A percentile compares a stretch with the other conserved stretches of the same genome.
phyloP scores from a whole-genome alignment of 2,329 filamentous ascomycete species.

The Lasiodiplodia sp. region DNA sequence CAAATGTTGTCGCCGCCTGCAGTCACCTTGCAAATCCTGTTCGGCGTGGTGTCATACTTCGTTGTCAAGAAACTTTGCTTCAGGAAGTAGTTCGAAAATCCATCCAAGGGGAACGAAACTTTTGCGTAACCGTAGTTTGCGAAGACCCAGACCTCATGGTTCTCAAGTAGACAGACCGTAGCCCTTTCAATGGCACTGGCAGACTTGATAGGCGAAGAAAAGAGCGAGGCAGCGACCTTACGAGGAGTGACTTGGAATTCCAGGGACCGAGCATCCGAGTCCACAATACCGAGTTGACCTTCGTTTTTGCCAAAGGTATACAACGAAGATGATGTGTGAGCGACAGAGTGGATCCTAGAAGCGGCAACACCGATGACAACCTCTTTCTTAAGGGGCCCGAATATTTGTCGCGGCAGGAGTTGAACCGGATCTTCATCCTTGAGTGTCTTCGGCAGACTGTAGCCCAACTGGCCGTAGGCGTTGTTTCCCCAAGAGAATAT shows the following conservation, averaged over 20 bases:
- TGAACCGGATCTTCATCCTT: slow-evolving; percentile 87
- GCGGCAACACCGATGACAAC: slow-evolving; percentile 81
- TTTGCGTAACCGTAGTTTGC: slow-evolving; percentile 96
- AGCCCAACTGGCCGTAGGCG: slow-evolving; percentile 83
- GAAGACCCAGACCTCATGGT: slow-evolving; percentile 90
- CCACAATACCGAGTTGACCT: slow-evolving; percentile 91
- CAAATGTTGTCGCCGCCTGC: slow-evolving; percentile 92
- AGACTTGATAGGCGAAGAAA: slow-evolving; percentile 74
- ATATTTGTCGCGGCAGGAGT: slow-evolving; percentile 82
- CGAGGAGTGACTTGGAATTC: slow-evolving; percentile 83
- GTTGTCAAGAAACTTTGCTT: slow-evolving; percentile 70
- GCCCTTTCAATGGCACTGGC: slow-evolving; percentile 91
- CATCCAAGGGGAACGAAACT: slow-evolving; percentile 80
- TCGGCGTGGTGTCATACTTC: slow-evolving; percentile 68
- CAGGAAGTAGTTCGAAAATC: slow-evolving; percentile 74
- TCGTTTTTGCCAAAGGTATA: slow-evolving; percentile 97
- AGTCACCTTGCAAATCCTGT: slow-evolving; percentile 77
- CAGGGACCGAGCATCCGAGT: slow-evolving; percentile 90
- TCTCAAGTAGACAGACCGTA: slow-evolving; percentile 83
- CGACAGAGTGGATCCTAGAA: slow-evolving; percentile 89
- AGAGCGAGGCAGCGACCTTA: slow-evolving; percentile 85
- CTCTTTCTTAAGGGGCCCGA: slow-evolving; percentile 90
- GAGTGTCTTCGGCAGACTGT: slow-evolving; percentile 71
- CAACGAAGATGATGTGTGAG: slow-evolving; percentile 79
- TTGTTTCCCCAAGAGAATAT: slow-evolving; percentile 96